These are phyloP conservation scores for Pholiota microspora DNA, from an alignment of 768 basidiomycete genomes.

Conservation along the genomic window DNA sequence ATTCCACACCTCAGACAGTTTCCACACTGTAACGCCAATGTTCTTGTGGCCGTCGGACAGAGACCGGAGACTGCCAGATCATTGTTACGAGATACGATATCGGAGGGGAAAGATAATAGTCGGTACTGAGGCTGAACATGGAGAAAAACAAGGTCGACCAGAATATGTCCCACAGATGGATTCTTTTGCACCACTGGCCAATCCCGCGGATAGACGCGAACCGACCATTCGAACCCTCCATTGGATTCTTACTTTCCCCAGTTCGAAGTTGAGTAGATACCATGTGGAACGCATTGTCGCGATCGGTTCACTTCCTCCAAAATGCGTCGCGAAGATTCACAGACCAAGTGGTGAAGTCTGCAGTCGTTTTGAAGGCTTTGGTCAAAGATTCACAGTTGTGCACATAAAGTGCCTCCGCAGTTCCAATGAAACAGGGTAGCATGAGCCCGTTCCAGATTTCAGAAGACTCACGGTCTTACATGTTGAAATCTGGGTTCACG, in stretches of 20 bases:
- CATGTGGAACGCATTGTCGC: neutral
- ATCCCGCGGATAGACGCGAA: constrained; percentile 1
- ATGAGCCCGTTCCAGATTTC: neutral
- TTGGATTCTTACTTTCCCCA: neutral
- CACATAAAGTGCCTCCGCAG: neutral
- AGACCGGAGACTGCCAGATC: constrained; percentile 8
- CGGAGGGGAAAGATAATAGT: constrained; percentile 25
- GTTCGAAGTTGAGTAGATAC: neutral
- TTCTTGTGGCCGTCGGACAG: constrained; percentile 3
- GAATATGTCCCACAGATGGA: neutral
- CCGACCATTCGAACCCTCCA: neutral
- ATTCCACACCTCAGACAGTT: constrained; percentile 5
- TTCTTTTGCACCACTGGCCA: neutral
- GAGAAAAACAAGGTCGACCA: neutral
- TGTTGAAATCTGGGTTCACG: neutral
- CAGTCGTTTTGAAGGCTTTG: neutral
- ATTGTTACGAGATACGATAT: constrained; percentile 18
- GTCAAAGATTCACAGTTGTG: neutral
- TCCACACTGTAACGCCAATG: constrained; percentile 9
- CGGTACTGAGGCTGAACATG: neutral
- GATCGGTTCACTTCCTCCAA: neutral
- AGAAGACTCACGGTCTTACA: neutral
- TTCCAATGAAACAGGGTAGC: neutral
- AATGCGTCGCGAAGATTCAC: neutral
- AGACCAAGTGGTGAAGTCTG: neutral